Base-by-base conservation (phyloP, 1,284 basidiomycete genomes). In the Papiliotrema terrestris region DNA sequence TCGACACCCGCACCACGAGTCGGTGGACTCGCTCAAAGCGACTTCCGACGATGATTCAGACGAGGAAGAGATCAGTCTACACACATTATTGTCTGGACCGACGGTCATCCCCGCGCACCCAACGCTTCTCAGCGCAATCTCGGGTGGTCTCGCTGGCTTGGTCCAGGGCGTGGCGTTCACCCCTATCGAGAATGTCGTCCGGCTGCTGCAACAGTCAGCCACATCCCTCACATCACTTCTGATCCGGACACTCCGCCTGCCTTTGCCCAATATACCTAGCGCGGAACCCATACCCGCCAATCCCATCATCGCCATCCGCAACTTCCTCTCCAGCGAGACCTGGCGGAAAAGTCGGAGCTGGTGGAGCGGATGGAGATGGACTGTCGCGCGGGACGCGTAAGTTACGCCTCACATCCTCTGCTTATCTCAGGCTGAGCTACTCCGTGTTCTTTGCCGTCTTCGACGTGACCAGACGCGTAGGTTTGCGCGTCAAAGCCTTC, bases 381-480 rank as follows among this genome's bases (percentile, higher is more conserved):
- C 68, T 4, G 62, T 72, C 1, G 64, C 56, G 5, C 58, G 73
- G 8, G 73, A 75, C 51, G 71, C 73, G 69, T 71, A 38, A 62
- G 70, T 63, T 13, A 19, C 22, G 3, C 13, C 29, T 25, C 20
- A 5, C 19, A 4, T n/a, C 13, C 26, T 17, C n/a, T 6, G 14
- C 26, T 47, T 8, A 47, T n/a, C 5, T 15, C 54, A 73, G 71
- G 2, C 48, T 69, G 8, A 69, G 69, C 46, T 77, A 76, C 52
- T 66, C 66, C n/a, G 61, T 71, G 49, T 77, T 77, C 62, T 77
- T 77, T 48, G 73, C 75, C 11, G 68, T 73, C 0, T 77, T 77
- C 45, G 75, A 77, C 52, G 49, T 75, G 6, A 75, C 75, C 5
- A 59, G 75, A 3, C 61, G 75, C 13, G 58, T 67, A 0, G 71